Percentiles rank a stretch among this genome's conserved stretches.
Conservation (phyloP, 345 rosid species). For the Brassica juncea region DNA sequence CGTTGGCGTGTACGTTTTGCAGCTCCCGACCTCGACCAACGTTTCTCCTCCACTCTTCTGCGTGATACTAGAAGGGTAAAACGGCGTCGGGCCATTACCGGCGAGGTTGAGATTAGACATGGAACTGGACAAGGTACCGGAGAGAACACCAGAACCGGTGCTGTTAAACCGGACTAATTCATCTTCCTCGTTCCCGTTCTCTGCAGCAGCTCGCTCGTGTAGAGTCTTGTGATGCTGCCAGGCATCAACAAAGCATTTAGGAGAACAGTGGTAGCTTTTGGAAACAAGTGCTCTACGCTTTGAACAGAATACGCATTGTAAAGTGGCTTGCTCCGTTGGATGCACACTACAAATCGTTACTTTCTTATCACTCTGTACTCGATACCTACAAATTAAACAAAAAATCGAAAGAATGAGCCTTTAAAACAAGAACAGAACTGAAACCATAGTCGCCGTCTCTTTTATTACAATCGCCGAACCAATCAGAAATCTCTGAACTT, state of each 20-base stretch:
- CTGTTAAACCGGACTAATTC: conserved; percentile 73
- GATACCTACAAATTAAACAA: conserved; percentile 57
- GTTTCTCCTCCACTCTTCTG: conserved; percentile 72
- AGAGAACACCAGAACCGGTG: conserved; percentile 67
- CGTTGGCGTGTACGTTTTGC: conserved; percentile 88
- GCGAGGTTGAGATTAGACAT: conserved; percentile 60
- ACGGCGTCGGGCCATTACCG: conserved; percentile 66
- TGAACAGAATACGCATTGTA: conserved; percentile 90
- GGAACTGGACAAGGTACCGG: conserved; percentile 65
- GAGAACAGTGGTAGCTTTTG: conserved; percentile 91
- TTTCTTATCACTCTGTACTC: conserved; percentile 91
- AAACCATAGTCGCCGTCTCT: background rate
- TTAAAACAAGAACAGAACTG: background rate
- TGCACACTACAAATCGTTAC: conserved; percentile 88
- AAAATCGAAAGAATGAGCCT: conserved; percentile 5
- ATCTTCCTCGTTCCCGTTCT: conserved; percentile 90
- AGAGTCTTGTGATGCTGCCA: conserved; percentile 97
- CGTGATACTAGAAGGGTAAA: conserved; percentile 59
- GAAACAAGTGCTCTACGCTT: conserved; percentile 78
- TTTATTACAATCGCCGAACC: background rate
- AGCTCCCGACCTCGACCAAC: conserved; percentile 86
- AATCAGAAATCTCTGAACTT: background rate
- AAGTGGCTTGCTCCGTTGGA: conserved; percentile 90
- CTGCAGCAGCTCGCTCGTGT: conserved; percentile 92
- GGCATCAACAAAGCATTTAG: conserved; percentile 91